Conservation (phyloP, 1,284 basidiomycete genomes). For the Filobasidium uniguttulatum region DNA sequence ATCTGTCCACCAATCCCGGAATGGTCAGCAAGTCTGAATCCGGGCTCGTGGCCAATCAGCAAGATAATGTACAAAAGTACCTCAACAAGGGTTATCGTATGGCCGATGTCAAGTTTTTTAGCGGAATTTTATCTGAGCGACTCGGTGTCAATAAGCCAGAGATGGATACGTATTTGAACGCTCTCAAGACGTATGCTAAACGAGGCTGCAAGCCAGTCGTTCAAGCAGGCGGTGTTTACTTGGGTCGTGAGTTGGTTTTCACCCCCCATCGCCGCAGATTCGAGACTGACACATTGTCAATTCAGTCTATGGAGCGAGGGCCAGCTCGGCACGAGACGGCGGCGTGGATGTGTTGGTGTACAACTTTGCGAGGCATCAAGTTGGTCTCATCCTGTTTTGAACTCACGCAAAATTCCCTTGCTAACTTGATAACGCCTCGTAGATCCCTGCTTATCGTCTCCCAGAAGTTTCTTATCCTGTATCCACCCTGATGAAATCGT, state of each 20-base stretch:
- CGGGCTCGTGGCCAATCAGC: no score
- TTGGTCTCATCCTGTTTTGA: neutral
- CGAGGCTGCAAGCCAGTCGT: conserved; percentile 39
- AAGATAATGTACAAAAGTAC: conserved; percentile 38
- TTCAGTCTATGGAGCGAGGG: conserved; percentile 39
- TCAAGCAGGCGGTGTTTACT: conserved; percentile 41
- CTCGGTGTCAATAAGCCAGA: conserved; percentile 39
- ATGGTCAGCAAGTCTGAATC: no score
- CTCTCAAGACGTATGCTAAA: conserved; percentile 42
- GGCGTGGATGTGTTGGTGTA: conserved; percentile 41
- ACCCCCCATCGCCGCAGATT: neutral
- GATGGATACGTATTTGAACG: conserved; percentile 40
- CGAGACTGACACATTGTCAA: neutral
- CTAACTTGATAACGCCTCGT: neutral
- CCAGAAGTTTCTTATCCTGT: conserved; percentile 39
- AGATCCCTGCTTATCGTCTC: conserved; percentile 42
- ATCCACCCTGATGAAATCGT: conserved; percentile 35
- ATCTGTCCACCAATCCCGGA: conserved; percentile 19
- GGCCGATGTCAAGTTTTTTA: conserved; percentile 41
- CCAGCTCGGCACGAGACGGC: conserved; percentile 28
- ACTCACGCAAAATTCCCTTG: neutral
- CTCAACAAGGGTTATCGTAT: conserved; percentile 41
- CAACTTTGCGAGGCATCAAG: conserved; percentile 42
- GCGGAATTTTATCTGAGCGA: conserved; percentile 38
- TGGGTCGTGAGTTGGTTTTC: conserved; percentile 24